Evolutionary conservation across 2,329 filamentous ascomycete genomes (phyloP).

Genomic region (Xylaria sp.): DNA sequence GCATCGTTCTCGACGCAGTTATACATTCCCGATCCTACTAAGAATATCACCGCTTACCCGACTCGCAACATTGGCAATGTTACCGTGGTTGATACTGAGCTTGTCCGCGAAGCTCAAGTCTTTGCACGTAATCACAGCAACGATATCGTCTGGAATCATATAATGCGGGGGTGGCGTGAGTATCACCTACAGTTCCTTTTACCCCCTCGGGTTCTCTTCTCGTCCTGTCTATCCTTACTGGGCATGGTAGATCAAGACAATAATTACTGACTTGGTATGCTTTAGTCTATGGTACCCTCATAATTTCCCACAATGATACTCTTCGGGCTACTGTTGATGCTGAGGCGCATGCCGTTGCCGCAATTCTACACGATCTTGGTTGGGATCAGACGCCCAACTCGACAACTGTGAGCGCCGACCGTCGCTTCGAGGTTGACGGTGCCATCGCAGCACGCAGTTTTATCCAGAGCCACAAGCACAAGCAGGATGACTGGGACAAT

Average conservation of each 20-base stretch:
- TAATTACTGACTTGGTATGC: not conserved
- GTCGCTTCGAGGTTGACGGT: constrained; percentile 62
- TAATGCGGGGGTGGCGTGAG: constrained; percentile 33
- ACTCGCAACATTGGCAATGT: constrained; percentile 32
- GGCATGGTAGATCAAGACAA: not conserved
- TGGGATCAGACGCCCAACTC: constrained; percentile 52
- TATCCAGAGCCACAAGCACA: constrained; percentile 42
- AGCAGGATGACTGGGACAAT: constrained; percentile 52
- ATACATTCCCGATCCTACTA: not conserved
- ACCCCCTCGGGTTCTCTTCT: not conserved
- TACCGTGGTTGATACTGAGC: constrained; percentile 34
- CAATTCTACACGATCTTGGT: constrained; percentile 57
- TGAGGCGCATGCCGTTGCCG: constrained; percentile 54
- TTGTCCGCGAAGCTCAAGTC: constrained; percentile 34
- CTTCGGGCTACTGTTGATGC: constrained; percentile 52
- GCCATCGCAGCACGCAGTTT: constrained; percentile 57
- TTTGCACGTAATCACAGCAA: constrained; percentile 31
- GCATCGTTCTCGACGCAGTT: constrained; percentile 28
- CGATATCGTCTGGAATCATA: constrained; percentile 32
- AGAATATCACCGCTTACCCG: constrained; percentile 4
- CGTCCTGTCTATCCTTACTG: not conserved
- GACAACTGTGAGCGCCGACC: constrained; percentile 53
- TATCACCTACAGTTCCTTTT: not conserved
- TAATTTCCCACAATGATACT: constrained; percentile 30
- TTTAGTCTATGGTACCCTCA: constrained; percentile 29